Base-by-base conservation (phyloP, 192 early-diverging fungal genomes). In the Coemansia sp. region DNA sequence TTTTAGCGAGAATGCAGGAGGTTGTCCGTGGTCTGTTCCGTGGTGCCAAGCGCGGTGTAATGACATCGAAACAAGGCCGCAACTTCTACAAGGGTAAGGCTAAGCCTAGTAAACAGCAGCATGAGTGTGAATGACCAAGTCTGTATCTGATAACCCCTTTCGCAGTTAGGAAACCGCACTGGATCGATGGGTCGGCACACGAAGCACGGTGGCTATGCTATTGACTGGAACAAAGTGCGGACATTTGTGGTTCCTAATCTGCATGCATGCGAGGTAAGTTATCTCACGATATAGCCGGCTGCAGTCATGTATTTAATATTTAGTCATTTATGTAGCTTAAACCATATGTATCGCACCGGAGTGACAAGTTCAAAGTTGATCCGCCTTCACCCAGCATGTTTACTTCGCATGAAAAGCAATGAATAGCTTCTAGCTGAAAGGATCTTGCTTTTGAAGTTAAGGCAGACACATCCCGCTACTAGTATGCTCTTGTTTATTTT, bases 121-220 rank as follows among this genome's bases (percentile, higher is more conserved):
- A n/a, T 2, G 12, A 39, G 38, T 6, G 38, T 39, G 38, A 6
- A 39, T 39, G 1, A 10, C 38, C 1, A 26, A 26, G 23, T 4
- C 23, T 26, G 23, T 26, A 26, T 26, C 23, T 26, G 23, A 26
- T 26, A 26, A 26, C 23, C 1, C 4, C 4, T 26, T 26, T 26
- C 23, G 23, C 26, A 7, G 35, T 26, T 58, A 65, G 63, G 69
- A 6, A 79, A 70, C 37, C 77, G 77, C 63, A 74, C 77, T 18
- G 77, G 77, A 6, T 69, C 70, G 50, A 79, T 79, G 71, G 77
- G 77, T 23, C 61, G 67, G 31, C 77, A 79, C 53, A 79, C 77
- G 26, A 79, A 79, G 50, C 71, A 79, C 43, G 77, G 77, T 15
- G 59, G 53, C 45, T 79, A 74, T 30, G 66, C 65, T 10, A 50